Base-by-base conservation (phyloP, 2,329 filamentous ascomycete species). In the Paecilomyces fulvus region DNA sequence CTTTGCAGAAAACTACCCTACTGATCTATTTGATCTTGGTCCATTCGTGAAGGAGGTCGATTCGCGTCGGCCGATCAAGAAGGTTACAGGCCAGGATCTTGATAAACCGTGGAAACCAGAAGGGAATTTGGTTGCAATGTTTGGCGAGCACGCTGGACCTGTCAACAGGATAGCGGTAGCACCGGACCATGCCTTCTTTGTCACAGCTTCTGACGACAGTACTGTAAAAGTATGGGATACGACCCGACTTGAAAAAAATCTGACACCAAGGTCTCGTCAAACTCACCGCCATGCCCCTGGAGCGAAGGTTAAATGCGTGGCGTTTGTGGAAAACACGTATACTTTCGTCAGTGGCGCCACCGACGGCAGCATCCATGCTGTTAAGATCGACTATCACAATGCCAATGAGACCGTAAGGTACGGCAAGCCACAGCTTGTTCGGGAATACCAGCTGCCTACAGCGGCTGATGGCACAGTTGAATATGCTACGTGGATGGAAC, bases 171-270 rank as follows among this genome's bases (percentile, higher is more conserved):
- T 97, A 10, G 79, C 88, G 1, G 83, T 90, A 7, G 87, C 94
- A 1, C 90, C 92, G 0, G 94, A 99, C 67, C 92, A 99, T 69
- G 77, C 86, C 3, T 99, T 99, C 75, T 99, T 99, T 72, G 81
- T 96, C 56, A 97, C 94, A 0, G 92, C 86, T 6, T 92, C 92
- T 9, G 90, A 96, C 65, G 94, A 99, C 71, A 90, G 94, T 2
- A 85, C 83, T 6, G 89, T 96, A 56, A 95, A 90, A 67, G 82
- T 99, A 4, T 99, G 94, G 94, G 94, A 99, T 73, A 88, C 90
- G 25, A 86, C 85, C 25, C 83, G 94, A 23, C 80, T 99, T 6
- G 94, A 99, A 73, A 87, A 91, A 49, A 97, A 96, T 68, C 84
- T 97, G 52, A 88, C 89, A 0, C 88, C 95, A 65, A 84, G 91